Base-by-base conservation (phyloP, 352 stramenopile species). In the Phytopythium vexans region DNA sequence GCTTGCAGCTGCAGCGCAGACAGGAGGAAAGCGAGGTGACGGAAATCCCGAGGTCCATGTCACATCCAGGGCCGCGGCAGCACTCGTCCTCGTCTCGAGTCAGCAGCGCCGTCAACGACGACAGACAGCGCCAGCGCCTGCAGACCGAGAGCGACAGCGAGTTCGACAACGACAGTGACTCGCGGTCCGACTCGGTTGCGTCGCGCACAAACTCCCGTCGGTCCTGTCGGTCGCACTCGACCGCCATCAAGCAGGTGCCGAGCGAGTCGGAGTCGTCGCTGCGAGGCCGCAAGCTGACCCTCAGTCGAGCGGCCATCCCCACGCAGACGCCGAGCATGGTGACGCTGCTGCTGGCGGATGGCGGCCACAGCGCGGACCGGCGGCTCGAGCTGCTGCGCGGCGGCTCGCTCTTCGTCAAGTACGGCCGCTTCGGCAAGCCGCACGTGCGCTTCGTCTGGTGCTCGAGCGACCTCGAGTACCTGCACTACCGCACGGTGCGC, bases 371-470 rank as follows among this genome's bases (percentile, higher is more conserved):
- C 35, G 21, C 21, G 21, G 47, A 58, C 4, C 39, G 27, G 15
- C 75, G 77, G 14, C 86, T 89, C 71, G 77, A 90, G 40, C 47
- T 92, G 35, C 69, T 92, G 32, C 77, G 81, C 40, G 82, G 66
- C 54, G 82, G 82, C 15, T 86, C 71, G 32, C 58, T 92, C 27
- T 92, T 92, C 35, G 74, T 92, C 33, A 92, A 92, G 43, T 88
- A 91, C 47, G 80, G 82, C 0, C 79, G 82, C 14, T 88, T 65
- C 43, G 82, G 82, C 34, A 88, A 82, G 45, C 82, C 82, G 0
- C 82, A 92, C 50, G 80, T 88, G 34, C 77, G 82, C 11, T 92
- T 92, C 50, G 77, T 92, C 34, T 92, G 82, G 82, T 90, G 79
- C 46, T 89, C 82, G 10, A 47, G 56, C 7, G 80, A 90, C 54